These are phyloP conservation scores for Panicum virgatum DNA, from an alignment of 202 grass and related monocot species.

Conservation along the genomic window DNA sequence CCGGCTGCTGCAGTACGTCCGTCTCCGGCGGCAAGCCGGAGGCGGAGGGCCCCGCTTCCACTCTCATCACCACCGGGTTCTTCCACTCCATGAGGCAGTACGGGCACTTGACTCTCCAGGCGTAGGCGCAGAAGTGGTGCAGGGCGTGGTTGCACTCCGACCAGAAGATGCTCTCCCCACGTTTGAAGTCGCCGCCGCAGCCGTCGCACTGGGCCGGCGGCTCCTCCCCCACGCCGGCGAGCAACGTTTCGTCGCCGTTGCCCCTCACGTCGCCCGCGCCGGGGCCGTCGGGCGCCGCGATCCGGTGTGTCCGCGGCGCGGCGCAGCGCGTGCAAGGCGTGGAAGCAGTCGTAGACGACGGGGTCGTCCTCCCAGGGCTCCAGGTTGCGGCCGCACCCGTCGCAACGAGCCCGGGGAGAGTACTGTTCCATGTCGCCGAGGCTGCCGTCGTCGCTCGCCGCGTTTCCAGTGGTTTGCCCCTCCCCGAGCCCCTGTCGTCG, in stretches of 20 bases:
- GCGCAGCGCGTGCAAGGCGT: not conserved
- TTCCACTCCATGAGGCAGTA: no score
- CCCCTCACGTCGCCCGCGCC: not conserved
- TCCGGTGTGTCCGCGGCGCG: not conserved
- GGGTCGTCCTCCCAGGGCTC: not conserved
- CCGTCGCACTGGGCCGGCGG: not conserved
- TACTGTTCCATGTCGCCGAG: not conserved
- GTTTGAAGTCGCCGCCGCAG: not conserved
- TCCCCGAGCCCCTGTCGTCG: not conserved
- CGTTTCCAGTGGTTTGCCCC: not conserved
- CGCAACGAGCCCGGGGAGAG: not conserved
- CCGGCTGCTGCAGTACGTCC: no score
- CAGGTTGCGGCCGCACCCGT: not conserved
- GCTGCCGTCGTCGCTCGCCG: not conserved
- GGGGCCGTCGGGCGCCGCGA: not conserved
- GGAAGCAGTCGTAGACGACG: not conserved
- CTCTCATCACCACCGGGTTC: no score
- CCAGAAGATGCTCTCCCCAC: no score
- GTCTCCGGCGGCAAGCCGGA: no score
- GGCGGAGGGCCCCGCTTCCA: no score
- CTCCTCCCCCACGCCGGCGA: no score
- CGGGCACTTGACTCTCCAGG: no score
- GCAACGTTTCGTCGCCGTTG: not conserved
- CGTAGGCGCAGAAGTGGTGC: no score
- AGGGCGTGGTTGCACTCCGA: no score